Evolutionary conservation across 495 filamentous ascomycete genomes (phyloP), one percentile per base, ranked within the genome.

Genomic region (Polyplosphaeria fusca): DNA sequence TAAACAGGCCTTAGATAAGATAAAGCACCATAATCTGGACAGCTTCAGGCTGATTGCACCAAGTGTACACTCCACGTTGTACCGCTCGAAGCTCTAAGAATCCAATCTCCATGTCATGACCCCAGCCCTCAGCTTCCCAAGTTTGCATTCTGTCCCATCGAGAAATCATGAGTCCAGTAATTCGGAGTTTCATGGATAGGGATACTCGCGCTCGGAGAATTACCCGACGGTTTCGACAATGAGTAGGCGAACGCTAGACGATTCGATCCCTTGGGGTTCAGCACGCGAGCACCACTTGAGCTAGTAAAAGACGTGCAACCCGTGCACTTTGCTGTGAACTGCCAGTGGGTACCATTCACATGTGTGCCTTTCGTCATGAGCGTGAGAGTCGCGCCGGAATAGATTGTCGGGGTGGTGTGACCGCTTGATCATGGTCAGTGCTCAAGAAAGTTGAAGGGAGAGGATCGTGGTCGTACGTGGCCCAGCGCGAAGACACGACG

Each of bases 401-500:
- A 58, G 4, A 35, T 14, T 42, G 1, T 16, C 25, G 11, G 20
- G 54, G 60, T 19, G 16, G n/a, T 37, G 16, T 42, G 9, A 47
- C 59, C 54, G 40, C 38, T 35, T 40, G 52, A 58, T 23, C 3
- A 25, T n/a, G 14, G 30, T 35, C 30, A 35, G 30, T 14, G 30
- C 7, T 35, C 7, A 35, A 35, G n/a, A n/a, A n/a, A n/a, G n/a
- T 35, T 35, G 30, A 7, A 35, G 30, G 7, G 14, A 4, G 3
- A 16, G 27, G 14, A 9, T 11, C 3, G n/a, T 23, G 16, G 16
- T 52, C 55, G 37, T 66, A 80, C 77, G 64, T 67, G 35, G 74
- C 73, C 55, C 69, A 78, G 5, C 77, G 70, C 27, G 75, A 76
- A 19, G 74, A 73, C 2, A 74, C 66, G 1, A 75, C 52, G 0